Base-by-base conservation (phyloP, 495 filamentous ascomycete species). In the Trichoderma virens region DNA sequence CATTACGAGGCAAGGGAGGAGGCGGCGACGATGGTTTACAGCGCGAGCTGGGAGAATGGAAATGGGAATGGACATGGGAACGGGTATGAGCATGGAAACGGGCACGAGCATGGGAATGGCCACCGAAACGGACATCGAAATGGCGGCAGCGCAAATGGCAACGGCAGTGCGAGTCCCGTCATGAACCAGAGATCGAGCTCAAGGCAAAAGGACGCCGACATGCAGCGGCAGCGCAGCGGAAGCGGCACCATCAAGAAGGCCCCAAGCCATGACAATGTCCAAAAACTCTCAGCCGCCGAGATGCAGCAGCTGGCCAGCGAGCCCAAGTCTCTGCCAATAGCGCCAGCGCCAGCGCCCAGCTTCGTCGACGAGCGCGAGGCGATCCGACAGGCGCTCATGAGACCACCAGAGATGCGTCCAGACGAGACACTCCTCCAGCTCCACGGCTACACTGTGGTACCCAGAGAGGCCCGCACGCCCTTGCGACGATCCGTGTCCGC, bases 251-350 rank as follows among this genome's bases (percentile, higher is more conserved):
- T 64, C 18, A 27, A 39, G 5, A 70, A 66, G 60, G 68, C 65
- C 35, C 30, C 63, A 30, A 72, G 70, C 64, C 68, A 73, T 28
- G 69, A 69, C 61, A 77, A 69, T 65, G 70, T 77, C 51, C 71
- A 78, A 51, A 82, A 80, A 65, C 77, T 85, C 54, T 81, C 80
- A 3, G 79, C 80, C 11, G 75, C 73, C 60, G 74, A 82, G 70
- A 76, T 83, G 60, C 70, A 78, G 51, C 78, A 77, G 16, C 71
- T 85, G 38, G 78, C 79, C 5, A 73, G 75, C 20, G 76, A 79
- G 14, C 77, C 79, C 8, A 72, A 79, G 35, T 79, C 74, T 20
- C 67, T 80, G 9, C 77, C 76, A 47, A 70, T 72, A 31, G 72
- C 70, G 13, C 38, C 34, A 18, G 61, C 38, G 6, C 61, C 61